phyloP scores from a whole-genome alignment of 139 green algal species.

The Chara braunii region DNA sequence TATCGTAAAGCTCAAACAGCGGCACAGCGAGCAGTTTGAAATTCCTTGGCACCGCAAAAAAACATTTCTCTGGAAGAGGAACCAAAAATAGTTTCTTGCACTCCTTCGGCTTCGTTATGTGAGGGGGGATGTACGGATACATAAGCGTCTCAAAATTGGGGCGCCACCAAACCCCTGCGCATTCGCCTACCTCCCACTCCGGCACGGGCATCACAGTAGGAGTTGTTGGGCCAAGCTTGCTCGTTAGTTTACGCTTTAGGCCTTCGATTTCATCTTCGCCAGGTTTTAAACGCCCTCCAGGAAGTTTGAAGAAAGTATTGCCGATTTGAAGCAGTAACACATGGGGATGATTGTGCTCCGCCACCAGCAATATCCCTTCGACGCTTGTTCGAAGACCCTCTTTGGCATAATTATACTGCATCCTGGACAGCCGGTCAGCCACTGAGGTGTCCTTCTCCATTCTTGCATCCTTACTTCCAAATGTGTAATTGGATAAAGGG shows the following conservation, averaged over 20 bases:
- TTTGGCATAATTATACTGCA: slow-evolving; percentile 57
- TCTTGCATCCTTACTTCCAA: slow-evolving; percentile 72
- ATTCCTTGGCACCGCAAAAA: slow-evolving; percentile 90
- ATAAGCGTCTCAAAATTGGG: slow-evolving; percentile 86
- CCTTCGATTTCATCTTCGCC: slow-evolving; percentile 83
- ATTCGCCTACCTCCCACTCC: slow-evolving; percentile 28
- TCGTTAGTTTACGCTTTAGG: slow-evolving; percentile 76
- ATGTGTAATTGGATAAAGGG: slow-evolving; percentile 77
- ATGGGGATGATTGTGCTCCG: slow-evolving; percentile 84
- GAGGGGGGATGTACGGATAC: slow-evolving; percentile 89
- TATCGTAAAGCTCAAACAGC: slow-evolving; percentile 93
- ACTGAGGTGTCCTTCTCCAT: slow-evolving; percentile 67
- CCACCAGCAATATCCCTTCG: slow-evolving; percentile 76
- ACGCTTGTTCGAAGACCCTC: slow-evolving; percentile 74
- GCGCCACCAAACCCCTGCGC: slow-evolving; percentile 53
- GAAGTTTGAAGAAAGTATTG: slow-evolving; percentile 73
- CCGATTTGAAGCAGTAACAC: slow-evolving; percentile 80
- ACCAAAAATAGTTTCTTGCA: slow-evolving; percentile 75
- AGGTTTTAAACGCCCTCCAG: slow-evolving; percentile 73
- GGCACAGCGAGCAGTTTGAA: slow-evolving; percentile 86
- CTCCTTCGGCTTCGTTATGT: slow-evolving; percentile 94
- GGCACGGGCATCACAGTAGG: too few species aligned
- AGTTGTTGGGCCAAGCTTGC: slow-evolving; percentile 53
- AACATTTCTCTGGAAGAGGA: slow-evolving; percentile 74
- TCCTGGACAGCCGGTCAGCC: slow-evolving; percentile 51